Percentiles rank a stretch among this genome's conserved stretches.
Evolutionary conservation across 2,329 filamentous ascomycete species (phyloP).

Genomic region (Diaporthe humulicola): DNA sequence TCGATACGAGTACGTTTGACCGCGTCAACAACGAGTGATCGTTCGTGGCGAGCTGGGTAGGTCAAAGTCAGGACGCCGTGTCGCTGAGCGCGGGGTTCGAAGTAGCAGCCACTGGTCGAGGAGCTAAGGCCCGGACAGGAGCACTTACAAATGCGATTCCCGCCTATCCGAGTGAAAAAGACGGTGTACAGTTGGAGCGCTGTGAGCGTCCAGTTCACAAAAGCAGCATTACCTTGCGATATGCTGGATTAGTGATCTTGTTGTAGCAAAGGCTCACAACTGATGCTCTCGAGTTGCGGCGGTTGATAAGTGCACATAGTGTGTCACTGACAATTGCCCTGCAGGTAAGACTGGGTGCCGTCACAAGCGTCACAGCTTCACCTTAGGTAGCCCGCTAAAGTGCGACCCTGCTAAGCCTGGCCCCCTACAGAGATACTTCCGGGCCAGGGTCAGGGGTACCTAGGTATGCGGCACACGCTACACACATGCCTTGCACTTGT

Average conservation of each 20-base stretch:
- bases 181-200: background rate
- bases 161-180: background rate
- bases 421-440: background rate
- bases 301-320: slow-evolving; percentile 1
- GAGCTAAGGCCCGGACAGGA: slow-evolving; percentile 11
- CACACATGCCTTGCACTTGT: background rate
- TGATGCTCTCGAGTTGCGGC: background rate
- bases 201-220: background rate
- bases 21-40: background rate
- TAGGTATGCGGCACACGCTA: background rate
- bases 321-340: background rate
- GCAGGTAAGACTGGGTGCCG: slow-evolving; percentile 12
- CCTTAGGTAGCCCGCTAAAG: slow-evolving; percentile 14
- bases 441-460: slow-evolving; percentile 14
- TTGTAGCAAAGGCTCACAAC: background rate
- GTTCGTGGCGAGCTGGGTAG: background rate
- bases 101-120: background rate
- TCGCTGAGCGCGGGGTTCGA: slow-evolving; percentile 30
- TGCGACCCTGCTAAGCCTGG: slow-evolving; percentile 19
- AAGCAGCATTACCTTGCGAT: background rate
- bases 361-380: slow-evolving; percentile 27
- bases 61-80: background rate
- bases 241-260: slow-evolving; percentile 14
- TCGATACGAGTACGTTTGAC: background rate
- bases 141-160: slow-evolving; percentile 29